Evolutionary conservation across 129 eudicot species (phyloP).

Genomic region (Smallanthus sonchifolius): DNA sequence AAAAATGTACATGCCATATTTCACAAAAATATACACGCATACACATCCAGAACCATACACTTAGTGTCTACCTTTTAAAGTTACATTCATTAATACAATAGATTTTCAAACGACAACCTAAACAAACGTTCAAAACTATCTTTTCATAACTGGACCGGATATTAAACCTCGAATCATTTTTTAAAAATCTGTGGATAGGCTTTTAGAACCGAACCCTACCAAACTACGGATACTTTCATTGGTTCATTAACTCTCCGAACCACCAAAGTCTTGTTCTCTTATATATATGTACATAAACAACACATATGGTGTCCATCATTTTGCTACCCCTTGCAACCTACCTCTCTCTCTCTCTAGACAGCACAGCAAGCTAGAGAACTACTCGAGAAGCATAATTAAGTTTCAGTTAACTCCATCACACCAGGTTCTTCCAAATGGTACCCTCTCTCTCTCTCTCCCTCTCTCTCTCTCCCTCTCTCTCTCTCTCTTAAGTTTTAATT

Average conservation of each 20-base stretch:
- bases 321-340: background rate
- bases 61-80: background rate
- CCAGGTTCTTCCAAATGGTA: background rate
- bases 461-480: no score
- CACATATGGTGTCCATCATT: background rate
- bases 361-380: background rate
- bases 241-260: background rate
- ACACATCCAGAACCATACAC: background rate
- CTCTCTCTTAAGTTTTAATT: no score
- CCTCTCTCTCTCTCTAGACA: background rate
- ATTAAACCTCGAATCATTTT: no score
- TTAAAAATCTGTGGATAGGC: background rate
- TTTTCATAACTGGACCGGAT: no score
- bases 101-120: background rate
- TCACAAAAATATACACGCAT: background rate
- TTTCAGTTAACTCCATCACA: background rate
- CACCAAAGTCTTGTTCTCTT: background rate
- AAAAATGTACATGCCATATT: no score
- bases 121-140: no score
- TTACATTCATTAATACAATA: background rate
- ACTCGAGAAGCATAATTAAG: no score
- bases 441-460: no score
- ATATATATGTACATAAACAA: background rate
- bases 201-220: background rate
- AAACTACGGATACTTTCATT: background rate